Evolutionary conservation across 129 eudicot genomes (phyloP), one percentile per base, ranked within the genome.

Genomic region (Flaveria ramosissima): DNA sequence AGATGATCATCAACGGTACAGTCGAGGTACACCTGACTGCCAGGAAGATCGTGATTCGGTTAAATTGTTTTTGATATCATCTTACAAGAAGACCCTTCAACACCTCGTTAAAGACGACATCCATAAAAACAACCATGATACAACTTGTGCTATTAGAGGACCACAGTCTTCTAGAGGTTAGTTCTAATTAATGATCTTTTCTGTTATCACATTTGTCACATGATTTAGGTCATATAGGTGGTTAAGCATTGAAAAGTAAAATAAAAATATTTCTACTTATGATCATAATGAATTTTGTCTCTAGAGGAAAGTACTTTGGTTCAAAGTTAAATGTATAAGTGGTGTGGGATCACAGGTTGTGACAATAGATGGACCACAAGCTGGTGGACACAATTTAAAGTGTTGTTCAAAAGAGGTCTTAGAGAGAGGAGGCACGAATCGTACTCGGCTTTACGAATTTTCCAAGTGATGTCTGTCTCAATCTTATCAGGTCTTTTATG

Each of bases 351-450:
- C 24, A 55, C 84, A 88, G 94, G 91, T 71, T 81, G 74, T 50
- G 98, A 90, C 16, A 67, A 86, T 8, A 82, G 80, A 78, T 93
- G 98, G 98, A 86, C 85, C 64, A 93, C 91, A 27, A 83, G 87
- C 32, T 93, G 98, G 98, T 90, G 98, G 92, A 75, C 85, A 68
- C 98, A 93, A 77, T 93, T 90, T 78, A 93, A 86, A 71, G 96
- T 93, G 76, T 77, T 93, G 83, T 85, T 93, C 6, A 81, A 81
- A 84, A 86, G 96, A 74, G 96, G 98, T 6, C 84, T 93, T 26
- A 90, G 89, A 72, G 98, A 93, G 74, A 78, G 98, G 80, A 88
- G 78, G 74, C 98, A 90, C 61, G 96, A 90, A 78, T 86, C 98
- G 9, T 93, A 81, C 77, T 93, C 98, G 0, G 96, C 88, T 51